Conservation (phyloP, 2,329 filamentous ascomycete species). For the Monosporascus cannonballus region DNA sequence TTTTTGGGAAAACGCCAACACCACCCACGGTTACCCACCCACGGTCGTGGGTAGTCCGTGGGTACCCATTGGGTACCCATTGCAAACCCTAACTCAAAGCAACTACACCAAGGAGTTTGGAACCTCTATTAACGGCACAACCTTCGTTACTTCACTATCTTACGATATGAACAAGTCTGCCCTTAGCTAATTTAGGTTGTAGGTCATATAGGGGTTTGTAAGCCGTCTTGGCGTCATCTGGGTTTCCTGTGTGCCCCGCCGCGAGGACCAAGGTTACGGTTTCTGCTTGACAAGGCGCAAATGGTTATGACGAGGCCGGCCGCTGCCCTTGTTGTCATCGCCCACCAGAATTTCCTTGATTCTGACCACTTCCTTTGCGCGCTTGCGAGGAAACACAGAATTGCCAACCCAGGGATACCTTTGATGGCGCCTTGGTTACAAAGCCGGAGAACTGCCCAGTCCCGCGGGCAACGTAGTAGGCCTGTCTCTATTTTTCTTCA, state of each 20-base stretch:
- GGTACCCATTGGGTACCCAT: too few relatives aligned
- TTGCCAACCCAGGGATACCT: constrained; percentile 20
- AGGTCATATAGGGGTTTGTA: constrained; percentile 18
- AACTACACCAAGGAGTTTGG: constrained; percentile 18
- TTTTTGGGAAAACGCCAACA: too few relatives aligned
- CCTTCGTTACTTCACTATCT: constrained; percentile 16
- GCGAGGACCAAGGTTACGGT: constrained; percentile 13
- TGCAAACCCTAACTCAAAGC: too few relatives aligned
- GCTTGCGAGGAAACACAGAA: constrained; percentile 22
- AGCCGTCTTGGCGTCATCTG: constrained; percentile 11
- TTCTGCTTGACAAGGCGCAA: constrained; percentile 12
- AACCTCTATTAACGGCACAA: constrained; percentile 16
- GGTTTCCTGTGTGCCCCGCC: constrained; percentile 10
- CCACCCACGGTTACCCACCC: too few relatives aligned
- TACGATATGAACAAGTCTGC: constrained; percentile 15
- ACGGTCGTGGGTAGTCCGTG: too few relatives aligned
- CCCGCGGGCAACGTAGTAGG: too few relatives aligned
- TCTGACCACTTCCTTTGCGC: constrained; percentile 17
- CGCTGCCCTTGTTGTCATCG: constrained; percentile 10
- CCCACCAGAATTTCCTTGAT: constrained; percentile 15
- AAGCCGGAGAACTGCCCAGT: too few relatives aligned
- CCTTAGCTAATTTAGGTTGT: constrained; percentile 12
- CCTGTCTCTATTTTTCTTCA: too few relatives aligned
- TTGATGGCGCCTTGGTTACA: too few relatives aligned
- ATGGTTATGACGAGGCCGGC: constrained; percentile 16